Evolutionary conservation across 768 basidiomycete species (phyloP).

Genomic region (Lepiota venenata): DNA sequence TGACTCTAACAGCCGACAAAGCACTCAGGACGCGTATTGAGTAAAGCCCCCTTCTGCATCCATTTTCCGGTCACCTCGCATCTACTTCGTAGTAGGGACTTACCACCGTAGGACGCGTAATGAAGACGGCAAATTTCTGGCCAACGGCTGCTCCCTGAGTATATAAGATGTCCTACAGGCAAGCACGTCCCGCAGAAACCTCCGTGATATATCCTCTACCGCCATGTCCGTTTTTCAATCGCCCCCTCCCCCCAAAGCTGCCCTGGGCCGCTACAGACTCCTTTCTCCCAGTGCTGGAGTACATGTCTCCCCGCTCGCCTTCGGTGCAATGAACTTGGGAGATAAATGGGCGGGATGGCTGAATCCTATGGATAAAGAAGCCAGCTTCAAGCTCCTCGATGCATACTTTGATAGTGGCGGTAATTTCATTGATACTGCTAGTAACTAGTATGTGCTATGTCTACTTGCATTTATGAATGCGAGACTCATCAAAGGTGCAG

Average conservation of each 20-base stretch:
- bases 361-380: conserved; percentile 36
- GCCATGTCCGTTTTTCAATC: too few relatives aligned
- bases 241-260: conserved; percentile 4
- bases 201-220: too few relatives aligned
- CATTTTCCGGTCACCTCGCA: too few relatives aligned
- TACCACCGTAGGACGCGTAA: too few relatives aligned
- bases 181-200: too few relatives aligned
- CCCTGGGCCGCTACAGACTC: conserved; percentile 26
- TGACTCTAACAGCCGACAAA: too few relatives aligned
- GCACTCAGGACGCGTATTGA: too few relatives aligned
- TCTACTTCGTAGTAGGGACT: too few relatives aligned
- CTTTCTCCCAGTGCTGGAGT: conserved; percentile 32
- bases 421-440: conserved; percentile 46
- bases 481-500: conserved; percentile 16
- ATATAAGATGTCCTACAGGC: too few relatives aligned
- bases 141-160: too few relatives aligned
- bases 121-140: too few relatives aligned
- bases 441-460: conserved; percentile 29
- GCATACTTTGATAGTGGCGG: conserved; percentile 38
- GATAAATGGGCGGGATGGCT: conserved; percentile 26
- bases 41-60: too few relatives aligned
- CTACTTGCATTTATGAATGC: not conserved
- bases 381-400: conserved; percentile 42
- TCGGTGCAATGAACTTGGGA: conserved; percentile 39
- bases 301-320: conserved; percentile 34